Conservation (phyloP, 2,329 filamentous ascomycete genomes). For the Neophaeococcomyces mojaviensis region DNA sequence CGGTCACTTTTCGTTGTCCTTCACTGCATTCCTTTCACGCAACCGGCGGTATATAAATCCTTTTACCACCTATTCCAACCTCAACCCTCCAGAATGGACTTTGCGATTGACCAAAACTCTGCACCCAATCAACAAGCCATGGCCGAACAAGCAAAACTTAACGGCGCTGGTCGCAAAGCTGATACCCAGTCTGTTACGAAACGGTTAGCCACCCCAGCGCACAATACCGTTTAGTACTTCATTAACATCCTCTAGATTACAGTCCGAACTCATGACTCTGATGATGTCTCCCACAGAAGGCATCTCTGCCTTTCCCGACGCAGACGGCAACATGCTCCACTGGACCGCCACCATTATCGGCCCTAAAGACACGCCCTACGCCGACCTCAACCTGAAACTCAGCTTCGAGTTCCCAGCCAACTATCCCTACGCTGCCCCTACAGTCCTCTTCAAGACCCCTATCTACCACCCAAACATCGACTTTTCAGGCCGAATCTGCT, state of each 20-base stretch:
- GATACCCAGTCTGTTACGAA: constrained; percentile 72
- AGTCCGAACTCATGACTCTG: constrained; percentile 95
- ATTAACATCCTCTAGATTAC: constrained; percentile 54
- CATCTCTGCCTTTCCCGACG: constrained; percentile 87
- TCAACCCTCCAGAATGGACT: constrained; percentile 40
- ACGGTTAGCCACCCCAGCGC: constrained; percentile 45
- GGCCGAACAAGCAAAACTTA: constrained; percentile 55
- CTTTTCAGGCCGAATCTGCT: constrained; percentile 91
- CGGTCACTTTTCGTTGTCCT: neutral
- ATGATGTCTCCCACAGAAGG: constrained; percentile 94
- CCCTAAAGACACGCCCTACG: constrained; percentile 85
- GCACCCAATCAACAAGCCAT: constrained; percentile 48
- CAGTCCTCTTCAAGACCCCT: constrained; percentile 93
- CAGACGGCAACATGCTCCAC: constrained; percentile 78
- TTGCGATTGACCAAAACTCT: constrained; percentile 58
- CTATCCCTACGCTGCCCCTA: constrained; percentile 87
- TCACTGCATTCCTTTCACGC: constrained; percentile 1
- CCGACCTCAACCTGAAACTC: constrained; percentile 81
- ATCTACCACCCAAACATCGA: constrained; percentile 99
- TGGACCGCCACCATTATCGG: constrained; percentile 95
- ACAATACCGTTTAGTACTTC: neutral
- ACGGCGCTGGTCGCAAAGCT: constrained; percentile 46
- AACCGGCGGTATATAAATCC: neutral
- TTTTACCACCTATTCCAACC: neutral
- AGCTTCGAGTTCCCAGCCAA: constrained; percentile 82